phyloP scores from a whole-genome alignment of 352 stramenopile species.

The Phytopythium oedochilum region DNA sequence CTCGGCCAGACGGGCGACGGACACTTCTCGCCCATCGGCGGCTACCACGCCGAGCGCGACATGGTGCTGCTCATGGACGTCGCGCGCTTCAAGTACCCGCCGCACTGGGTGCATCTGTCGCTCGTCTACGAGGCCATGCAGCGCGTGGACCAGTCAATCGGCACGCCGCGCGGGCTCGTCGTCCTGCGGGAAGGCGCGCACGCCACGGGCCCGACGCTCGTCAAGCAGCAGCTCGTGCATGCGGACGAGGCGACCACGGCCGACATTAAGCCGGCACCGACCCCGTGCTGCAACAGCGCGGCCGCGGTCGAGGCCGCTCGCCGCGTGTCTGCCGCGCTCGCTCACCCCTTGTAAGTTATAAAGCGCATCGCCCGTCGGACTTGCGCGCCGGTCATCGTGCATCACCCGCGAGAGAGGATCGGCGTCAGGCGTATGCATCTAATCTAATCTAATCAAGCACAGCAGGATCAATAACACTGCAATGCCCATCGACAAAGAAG shows the following conservation, averaged over 20 bases:
- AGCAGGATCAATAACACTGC: too few species aligned
- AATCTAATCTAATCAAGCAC: too few species aligned
- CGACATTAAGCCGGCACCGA: slow-evolving; percentile 8
- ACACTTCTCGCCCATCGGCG: slow-evolving; percentile 96
- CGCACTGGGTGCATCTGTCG: slow-evolving; percentile 73
- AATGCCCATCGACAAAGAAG: too few species aligned
- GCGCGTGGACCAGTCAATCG: slow-evolving; percentile 36
- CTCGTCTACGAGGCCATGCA: slow-evolving; percentile 52
- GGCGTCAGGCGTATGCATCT: too few species aligned
- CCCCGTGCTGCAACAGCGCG: slow-evolving; percentile 27
- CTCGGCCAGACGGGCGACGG: slow-evolving; percentile 94
- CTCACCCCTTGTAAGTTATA: too few species aligned
- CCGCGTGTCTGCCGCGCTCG: slow-evolving; percentile 9
- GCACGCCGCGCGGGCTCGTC: slow-evolving; percentile 32
- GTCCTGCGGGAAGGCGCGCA: slow-evolving; percentile 35
- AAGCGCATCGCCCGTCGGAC: too few species aligned
- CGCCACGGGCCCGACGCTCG: slow-evolving; percentile 31
- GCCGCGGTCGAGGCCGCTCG: slow-evolving; percentile 18
- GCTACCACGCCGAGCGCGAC: slow-evolving; percentile 89
- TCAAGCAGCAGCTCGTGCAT: slow-evolving; percentile 43
- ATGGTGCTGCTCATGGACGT: slow-evolving; percentile 96
- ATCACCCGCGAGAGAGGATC: too few species aligned
- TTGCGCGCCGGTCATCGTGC: too few species aligned
- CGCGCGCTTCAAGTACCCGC: slow-evolving; percentile 95
- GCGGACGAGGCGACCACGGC: slow-evolving; percentile 17